A percentile compares a stretch with the other conserved stretches of the same genome.
Evolutionary conservation across 2,329 filamentous ascomycete genomes (phyloP).

Genomic region (Canariomyces notabilis): DNA sequence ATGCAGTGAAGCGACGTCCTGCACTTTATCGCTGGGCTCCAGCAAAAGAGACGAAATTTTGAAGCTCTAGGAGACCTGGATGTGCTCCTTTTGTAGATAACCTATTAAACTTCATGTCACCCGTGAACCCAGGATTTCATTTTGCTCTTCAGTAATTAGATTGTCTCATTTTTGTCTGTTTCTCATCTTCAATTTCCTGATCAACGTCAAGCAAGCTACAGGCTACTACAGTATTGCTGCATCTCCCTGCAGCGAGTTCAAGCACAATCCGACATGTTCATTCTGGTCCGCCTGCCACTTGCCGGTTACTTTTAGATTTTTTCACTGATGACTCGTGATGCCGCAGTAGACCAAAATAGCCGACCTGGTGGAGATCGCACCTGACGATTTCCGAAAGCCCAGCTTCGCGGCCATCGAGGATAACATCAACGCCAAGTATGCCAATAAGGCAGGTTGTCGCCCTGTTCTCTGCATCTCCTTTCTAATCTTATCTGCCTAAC

Average conservation of each 20-base stretch:
- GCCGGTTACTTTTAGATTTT: not conserved
- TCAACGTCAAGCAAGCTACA: not conserved
- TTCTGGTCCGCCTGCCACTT: slow-evolving; percentile 37
- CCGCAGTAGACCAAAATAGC: slow-evolving; percentile 78
- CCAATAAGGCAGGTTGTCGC: slow-evolving; percentile 67
- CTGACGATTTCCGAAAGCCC: slow-evolving; percentile 79
- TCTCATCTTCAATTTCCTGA: not conserved
- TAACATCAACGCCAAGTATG: slow-evolving; percentile 94
- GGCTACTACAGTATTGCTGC: not conserved
- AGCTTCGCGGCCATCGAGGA: slow-evolving; percentile 86
- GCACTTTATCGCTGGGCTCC: no score
- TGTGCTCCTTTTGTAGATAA: no score
- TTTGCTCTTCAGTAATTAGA: no score
- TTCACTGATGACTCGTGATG: not conserved
- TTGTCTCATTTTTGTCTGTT: no score
- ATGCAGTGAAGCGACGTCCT: no score
- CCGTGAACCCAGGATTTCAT: no score
- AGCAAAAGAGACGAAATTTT: no score
- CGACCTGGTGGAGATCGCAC: slow-evolving; percentile 88
- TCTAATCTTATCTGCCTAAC: not conserved
- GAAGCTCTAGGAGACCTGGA: no score
- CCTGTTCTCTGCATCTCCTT: not conserved
- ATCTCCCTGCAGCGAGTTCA: not conserved
- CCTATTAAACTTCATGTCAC: no score
- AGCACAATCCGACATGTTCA: slow-evolving; percentile 40